A percentile compares a stretch with the other conserved stretches of the same genome.
Evolutionary conservation across 1,139 yeast genomes (phyloP).

Genomic region (Suhomyces bolitotheri): DNA sequence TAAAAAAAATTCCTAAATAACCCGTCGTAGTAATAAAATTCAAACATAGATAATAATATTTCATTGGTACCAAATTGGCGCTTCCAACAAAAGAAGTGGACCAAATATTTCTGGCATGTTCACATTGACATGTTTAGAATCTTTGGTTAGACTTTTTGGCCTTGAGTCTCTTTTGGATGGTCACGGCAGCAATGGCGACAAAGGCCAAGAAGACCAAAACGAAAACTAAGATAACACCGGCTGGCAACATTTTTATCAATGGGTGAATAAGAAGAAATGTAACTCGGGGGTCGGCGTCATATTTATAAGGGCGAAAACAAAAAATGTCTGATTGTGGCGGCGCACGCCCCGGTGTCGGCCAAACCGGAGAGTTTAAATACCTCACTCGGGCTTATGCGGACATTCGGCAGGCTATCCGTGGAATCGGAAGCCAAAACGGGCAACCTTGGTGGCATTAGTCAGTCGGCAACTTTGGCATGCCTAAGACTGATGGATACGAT

Average conservation of each 20-base stretch:
- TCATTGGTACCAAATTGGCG: background rate
- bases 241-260: constrained; percentile 42
- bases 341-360: constrained; percentile 12
- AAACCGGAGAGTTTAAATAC: constrained; percentile 11
- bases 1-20: constrained; percentile 7
- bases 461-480: too few species aligned
- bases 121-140: constrained; percentile 31
- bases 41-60: constrained; percentile 5
- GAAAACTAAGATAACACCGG: constrained; percentile 55
- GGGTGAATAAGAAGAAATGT: constrained; percentile 13
- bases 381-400: constrained; percentile 12
- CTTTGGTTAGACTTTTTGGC: constrained; percentile 50
- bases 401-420: constrained; percentile 2
- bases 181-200: constrained; percentile 37
- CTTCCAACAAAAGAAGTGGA: background rate
- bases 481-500: too few species aligned
- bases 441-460: too few species aligned
- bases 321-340: constrained; percentile 10
- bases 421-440: too few species aligned
- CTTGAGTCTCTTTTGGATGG: constrained; percentile 40
- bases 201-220: constrained; percentile 47
- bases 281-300: constrained; percentile 5
- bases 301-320: constrained; percentile 12
- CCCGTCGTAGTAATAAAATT: constrained; percentile 9
- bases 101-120: background rate